Percentiles rank a stretch among this genome's conserved stretches.
Evolutionary conservation across 2,329 filamentous ascomycete species (phyloP).

Genomic region (Aureobasidium pullulans): DNA sequence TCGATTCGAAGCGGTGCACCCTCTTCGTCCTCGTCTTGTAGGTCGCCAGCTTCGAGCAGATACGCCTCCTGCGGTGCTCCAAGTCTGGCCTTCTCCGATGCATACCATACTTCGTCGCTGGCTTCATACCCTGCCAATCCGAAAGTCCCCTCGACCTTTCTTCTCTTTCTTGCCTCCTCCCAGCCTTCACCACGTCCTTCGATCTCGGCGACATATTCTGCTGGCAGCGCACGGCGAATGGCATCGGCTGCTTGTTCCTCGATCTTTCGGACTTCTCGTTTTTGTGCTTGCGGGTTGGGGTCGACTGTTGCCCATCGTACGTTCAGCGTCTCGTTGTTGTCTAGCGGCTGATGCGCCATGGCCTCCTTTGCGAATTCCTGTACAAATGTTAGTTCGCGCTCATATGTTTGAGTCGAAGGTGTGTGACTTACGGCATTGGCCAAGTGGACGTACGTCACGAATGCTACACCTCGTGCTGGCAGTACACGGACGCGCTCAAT

Average conservation of each 20-base stretch:
- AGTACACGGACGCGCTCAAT: constrained; percentile 81
- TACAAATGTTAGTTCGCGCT: neutral
- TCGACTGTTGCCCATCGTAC: constrained; percentile 96
- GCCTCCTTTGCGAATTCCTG: constrained; percentile 69
- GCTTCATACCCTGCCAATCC: constrained; percentile 88
- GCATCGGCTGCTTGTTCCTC: constrained; percentile 97
- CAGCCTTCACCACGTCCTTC: constrained; percentile 58
- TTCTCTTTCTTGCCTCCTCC: constrained; percentile 68
- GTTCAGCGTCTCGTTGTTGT: constrained; percentile 88
- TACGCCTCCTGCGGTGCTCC: constrained; percentile 58
- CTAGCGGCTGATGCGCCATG: constrained; percentile 89
- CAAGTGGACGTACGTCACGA: constrained; percentile 90
- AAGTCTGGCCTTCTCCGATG: constrained; percentile 62
- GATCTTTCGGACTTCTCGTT: constrained; percentile 76
- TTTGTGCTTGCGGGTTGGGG: constrained; percentile 90
- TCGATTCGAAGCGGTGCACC: constrained; percentile 37
- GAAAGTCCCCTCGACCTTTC: constrained; percentile 83
- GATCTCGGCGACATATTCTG: constrained; percentile 85
- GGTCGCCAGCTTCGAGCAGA: constrained; percentile 52
- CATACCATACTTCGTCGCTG: constrained; percentile 89
- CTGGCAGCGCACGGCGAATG: constrained; percentile 77
- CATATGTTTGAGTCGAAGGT: neutral
- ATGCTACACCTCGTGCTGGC: constrained; percentile 82
- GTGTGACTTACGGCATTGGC: constrained; percentile 31
- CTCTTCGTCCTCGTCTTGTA: constrained; percentile 35